Conservation (phyloP, 2,329 filamentous ascomycete species). For the Pleurostoma richardsiae region DNA sequence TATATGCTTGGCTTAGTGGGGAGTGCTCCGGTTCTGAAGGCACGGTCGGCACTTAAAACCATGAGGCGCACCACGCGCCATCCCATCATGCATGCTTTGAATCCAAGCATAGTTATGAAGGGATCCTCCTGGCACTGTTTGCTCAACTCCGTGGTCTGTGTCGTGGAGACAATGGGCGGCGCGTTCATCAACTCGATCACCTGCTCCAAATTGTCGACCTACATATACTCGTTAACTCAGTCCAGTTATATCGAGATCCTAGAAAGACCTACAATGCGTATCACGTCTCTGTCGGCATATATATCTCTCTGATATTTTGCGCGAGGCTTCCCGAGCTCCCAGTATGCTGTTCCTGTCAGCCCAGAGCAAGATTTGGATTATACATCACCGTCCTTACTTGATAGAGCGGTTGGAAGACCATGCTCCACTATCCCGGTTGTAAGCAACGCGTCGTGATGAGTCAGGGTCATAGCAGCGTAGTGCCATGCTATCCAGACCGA, state of each 20-base stretch:
- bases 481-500: constrained; percentile 9
- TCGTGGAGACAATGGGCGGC: constrained; percentile 1
- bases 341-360: not conserved
- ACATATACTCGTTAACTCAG: not conserved
- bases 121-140: constrained; percentile 7
- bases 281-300: constrained; percentile 7
- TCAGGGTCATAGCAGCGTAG: constrained; percentile 7
- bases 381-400: not conserved
- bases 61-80: constrained; percentile 9
- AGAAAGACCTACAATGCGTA: constrained; percentile 3
- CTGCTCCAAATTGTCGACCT: constrained; percentile 5
- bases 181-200: constrained; percentile 5
- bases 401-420: constrained; percentile 6
- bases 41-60: constrained; percentile 3
- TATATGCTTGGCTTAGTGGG: constrained; percentile 1
- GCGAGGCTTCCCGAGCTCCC: constrained; percentile 8
- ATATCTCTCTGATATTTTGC: constrained; percentile 7
- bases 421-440: constrained; percentile 8
- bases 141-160: not conserved
- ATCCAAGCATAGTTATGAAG: constrained; percentile 7
- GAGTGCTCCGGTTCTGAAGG: constrained; percentile 1
- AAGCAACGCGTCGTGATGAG: constrained; percentile 7
- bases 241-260: not conserved
- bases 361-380: too few species aligned
- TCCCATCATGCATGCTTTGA: constrained; percentile 9